Evolutionary conservation across 345 rosid genomes (phyloP).

Genomic region (Eucalyptus microcorys): DNA sequence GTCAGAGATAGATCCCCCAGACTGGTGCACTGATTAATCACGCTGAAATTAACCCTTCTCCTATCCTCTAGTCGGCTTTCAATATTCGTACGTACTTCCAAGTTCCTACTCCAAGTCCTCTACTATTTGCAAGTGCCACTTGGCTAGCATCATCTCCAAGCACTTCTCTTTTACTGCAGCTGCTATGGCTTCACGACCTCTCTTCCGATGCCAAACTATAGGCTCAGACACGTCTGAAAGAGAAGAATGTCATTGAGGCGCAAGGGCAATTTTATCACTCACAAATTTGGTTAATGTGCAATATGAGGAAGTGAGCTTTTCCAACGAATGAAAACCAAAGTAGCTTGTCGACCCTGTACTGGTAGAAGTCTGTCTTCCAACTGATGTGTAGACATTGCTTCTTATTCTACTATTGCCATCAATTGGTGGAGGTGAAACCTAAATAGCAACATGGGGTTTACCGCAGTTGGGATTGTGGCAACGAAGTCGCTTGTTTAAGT

Average conservation of each 20-base stretch:
- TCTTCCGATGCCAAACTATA: background rate
- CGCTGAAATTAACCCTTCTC: background rate
- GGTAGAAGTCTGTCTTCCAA: background rate
- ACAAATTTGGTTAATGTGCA: background rate
- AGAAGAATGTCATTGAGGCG: background rate
- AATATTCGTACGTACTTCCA: background rate
- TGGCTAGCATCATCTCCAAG: background rate
- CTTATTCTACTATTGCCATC: background rate
- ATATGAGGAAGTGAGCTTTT: background rate
- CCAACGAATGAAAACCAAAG: background rate
- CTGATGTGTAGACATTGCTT: background rate
- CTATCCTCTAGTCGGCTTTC: background rate
- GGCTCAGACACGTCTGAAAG: background rate
- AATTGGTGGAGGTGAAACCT: constrained; percentile 9
- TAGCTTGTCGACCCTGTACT: background rate
- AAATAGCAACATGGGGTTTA: constrained; percentile 13
- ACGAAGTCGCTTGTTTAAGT: constrained; percentile 4
- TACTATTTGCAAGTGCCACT: background rate
- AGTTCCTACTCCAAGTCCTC: background rate
- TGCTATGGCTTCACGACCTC: background rate
- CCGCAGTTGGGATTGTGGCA: background rate
- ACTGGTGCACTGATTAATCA: background rate
- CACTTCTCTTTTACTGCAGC: background rate
- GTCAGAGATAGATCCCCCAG: constrained; percentile 2
- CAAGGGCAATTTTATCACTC: background rate